These are phyloP conservation scores for Apiotrichum siamense DNA, from an alignment of 1,284 basidiomycete species.

Conservation along the genomic window DNA sequence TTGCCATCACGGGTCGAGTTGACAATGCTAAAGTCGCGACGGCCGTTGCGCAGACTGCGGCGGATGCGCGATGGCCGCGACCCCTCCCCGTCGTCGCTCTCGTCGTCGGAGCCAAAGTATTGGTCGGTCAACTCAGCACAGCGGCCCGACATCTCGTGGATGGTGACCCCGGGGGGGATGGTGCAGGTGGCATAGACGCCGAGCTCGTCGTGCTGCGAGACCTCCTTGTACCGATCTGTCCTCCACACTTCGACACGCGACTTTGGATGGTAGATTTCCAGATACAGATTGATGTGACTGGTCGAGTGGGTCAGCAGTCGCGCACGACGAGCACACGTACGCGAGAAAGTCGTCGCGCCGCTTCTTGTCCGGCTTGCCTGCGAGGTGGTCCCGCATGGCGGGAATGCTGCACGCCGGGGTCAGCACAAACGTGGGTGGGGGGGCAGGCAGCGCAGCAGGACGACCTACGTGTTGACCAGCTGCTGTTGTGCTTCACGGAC, in stretches of 20 bases:
- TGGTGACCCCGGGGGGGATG: conserved; percentile 24
- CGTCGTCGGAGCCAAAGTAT: conserved; percentile 15
- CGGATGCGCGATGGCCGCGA: conserved; percentile 7
- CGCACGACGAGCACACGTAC: not conserved
- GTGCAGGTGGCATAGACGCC: conserved; percentile 40
- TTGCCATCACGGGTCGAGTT: conserved; percentile 33
- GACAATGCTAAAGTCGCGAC: conserved; percentile 45
- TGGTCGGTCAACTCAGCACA: conserved; percentile 37
- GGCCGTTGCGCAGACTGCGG: conserved; percentile 33
- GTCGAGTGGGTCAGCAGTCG: not conserved
- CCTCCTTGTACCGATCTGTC: conserved; percentile 37
- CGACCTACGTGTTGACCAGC: not conserved
- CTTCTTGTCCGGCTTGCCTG: conserved; percentile 24
- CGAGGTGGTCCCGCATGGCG: conserved; percentile 33
- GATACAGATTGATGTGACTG: conserved; percentile 42
- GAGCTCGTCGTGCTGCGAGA: conserved; percentile 41
- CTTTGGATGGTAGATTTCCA: conserved; percentile 31
- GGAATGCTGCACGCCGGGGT: conserved; percentile 20
- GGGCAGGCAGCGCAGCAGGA: no score
- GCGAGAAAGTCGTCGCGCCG: conserved; percentile 4
- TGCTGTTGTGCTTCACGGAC: no score
- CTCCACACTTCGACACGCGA: conserved; percentile 43
- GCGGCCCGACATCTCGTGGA: conserved; percentile 39
- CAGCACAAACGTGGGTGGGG: not conserved
- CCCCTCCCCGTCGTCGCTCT: conserved; percentile 4